Evolutionary conservation across 2,329 filamentous ascomycete genomes (phyloP), one percentile per base, ranked within the genome.

Genomic region (Ambrosiella cleistominuta): DNA sequence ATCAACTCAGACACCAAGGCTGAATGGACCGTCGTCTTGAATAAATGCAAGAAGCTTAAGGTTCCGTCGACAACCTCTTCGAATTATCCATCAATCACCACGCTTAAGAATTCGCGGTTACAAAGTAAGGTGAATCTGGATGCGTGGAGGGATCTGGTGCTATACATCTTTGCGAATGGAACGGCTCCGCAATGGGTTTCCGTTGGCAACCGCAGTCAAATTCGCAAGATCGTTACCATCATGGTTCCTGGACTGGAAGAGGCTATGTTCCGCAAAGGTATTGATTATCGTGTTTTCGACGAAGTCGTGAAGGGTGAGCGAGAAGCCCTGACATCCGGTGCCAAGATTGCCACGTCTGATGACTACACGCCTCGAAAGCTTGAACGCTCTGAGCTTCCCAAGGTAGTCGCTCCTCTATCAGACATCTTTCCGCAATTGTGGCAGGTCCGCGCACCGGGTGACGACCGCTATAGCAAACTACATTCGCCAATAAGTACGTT

Each of bases 161-260:
- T 83, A 9, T 86, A 85, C 68, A 75, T 86, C 60, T 79, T 84
- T 60, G 80, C 82, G 61, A 81, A 86, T 65, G 82, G 81, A 11
- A 66, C 75, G 1, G 75, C 78, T 1, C 82, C 82, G 12, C 78
- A 82, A 64, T 86, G 82, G 79, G 74, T 85, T 50, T 75, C 77
- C 50, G 75, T 85, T 54, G 73, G 73, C 60, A 77, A 85, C 64
- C 75, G 82, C 51, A 76, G 79, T 5, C 74, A 81, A 60, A 81
- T 86, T 64, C 74, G 80, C 62, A 94, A 93, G 70, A 85, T 94
- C 37, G 90, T 97, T 37, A 80, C 87, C 45, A 73, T 98, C 63
- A 91, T 96, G 86, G 82, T 96, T 9, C 93, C 93, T 9, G 93
- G 93, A 0, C 72, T 98, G 27, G 91, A 97, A 67, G 80, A 88